Evolutionary conservation across 163 green algal species (phyloP).

Genomic region (Chlamydomonas reinhardtii): DNA sequence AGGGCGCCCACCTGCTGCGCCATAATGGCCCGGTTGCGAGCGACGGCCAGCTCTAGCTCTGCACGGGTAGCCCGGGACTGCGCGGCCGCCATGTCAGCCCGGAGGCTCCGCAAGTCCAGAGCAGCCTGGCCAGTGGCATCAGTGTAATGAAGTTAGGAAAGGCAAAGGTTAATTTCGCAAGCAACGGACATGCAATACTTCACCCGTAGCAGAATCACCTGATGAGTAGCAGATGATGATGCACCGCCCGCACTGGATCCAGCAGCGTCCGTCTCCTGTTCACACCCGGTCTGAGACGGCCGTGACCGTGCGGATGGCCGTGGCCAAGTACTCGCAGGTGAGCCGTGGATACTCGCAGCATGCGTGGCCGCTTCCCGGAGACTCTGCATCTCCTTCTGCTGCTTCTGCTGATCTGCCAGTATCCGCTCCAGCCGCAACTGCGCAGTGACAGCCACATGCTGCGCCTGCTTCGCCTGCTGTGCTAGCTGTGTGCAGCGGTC

Average conservation of each 20-base stretch:
- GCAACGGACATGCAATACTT: too few species aligned
- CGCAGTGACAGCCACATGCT: slow-evolving; percentile 26
- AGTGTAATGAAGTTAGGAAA: too few species aligned
- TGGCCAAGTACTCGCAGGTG: too few species aligned
- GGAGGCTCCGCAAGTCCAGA: slow-evolving; percentile 8
- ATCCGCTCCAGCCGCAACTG: slow-evolving; percentile 43
- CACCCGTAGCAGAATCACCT: too few species aligned
- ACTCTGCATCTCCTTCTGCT: background rate
- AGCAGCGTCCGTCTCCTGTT: background rate
- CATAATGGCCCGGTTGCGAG: slow-evolving; percentile 16
- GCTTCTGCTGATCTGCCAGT: background rate
- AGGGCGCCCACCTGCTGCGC: background rate
- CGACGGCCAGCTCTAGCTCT: slow-evolving; percentile 29
- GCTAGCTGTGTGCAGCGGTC: background rate
- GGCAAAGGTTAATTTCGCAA: too few species aligned
- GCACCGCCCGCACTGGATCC: too few species aligned
- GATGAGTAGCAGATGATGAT: too few species aligned
- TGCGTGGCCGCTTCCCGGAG: background rate
- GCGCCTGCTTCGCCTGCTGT: slow-evolving; percentile 16
- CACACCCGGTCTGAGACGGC: background rate
- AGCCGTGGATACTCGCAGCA: too few species aligned
- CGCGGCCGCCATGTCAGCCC: slow-evolving; percentile 16
- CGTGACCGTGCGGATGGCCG: too few species aligned
- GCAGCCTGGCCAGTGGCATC: too few species aligned
- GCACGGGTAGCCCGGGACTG: background rate